A percentile compares a stretch with the other conserved stretches of the same genome.
These are phyloP conservation scores for Trichoderma hamatum DNA, from an alignment of 2,329 filamentous ascomycete species.

Conservation along the genomic window DNA sequence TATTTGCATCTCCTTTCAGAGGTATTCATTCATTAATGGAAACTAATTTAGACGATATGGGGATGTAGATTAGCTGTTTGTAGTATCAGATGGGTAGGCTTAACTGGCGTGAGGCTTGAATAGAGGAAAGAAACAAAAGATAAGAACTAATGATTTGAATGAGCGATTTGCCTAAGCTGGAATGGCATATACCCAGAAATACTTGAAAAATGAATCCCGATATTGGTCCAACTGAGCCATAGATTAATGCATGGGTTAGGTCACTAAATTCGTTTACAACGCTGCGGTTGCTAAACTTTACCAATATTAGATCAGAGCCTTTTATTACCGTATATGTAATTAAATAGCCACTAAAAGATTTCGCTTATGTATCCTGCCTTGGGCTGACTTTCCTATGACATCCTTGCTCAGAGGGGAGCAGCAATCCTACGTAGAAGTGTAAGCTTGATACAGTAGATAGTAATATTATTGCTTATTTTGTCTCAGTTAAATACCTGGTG, in stretches of 20 bases:
- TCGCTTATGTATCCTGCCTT: too few species aligned
- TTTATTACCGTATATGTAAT: not conserved
- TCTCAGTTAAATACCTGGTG: too few species aligned
- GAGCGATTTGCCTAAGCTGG: not conserved
- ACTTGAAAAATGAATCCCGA: not conserved
- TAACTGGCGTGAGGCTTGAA: too few species aligned
- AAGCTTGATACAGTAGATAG: too few species aligned
- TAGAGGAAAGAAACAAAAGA: too few species aligned
- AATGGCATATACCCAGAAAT: not conserved
- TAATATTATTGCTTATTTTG: too few species aligned
- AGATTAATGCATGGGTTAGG: not conserved
- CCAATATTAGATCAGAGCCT: too few species aligned
- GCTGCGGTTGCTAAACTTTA: not conserved
- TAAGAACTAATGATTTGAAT: not conserved
- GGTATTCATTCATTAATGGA: not conserved
- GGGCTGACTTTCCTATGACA: too few species aligned
- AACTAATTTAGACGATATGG: not conserved
- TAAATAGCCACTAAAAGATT: not conserved
- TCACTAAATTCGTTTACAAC: not conserved
- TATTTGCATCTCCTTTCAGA: not conserved
- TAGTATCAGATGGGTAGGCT: too few species aligned
- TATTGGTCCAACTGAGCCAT: not conserved
- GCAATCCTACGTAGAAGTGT: too few species aligned
- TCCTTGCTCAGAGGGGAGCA: too few species aligned
- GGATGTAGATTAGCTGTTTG: too few species aligned